Evolutionary conservation across 75 land plant genomes (phyloP), one percentile per base, ranked within the genome.

Genomic region (Selaginella tamariscina): DNA sequence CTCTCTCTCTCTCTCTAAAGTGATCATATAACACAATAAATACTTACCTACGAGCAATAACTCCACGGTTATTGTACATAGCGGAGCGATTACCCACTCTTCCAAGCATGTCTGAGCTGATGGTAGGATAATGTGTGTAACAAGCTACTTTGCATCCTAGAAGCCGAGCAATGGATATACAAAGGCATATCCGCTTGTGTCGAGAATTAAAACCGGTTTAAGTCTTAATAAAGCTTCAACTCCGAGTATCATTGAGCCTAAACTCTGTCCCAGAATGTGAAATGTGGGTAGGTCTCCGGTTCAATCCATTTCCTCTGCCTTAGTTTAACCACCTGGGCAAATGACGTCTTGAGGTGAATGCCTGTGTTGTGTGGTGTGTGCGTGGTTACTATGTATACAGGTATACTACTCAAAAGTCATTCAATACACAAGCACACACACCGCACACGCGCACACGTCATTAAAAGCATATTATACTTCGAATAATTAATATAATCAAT

Each of bases 61-160:
- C 69, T 49, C 68, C 65, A 70, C 83, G 69, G 66, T 95, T 95
- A 74, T 95, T 95, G 69, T 91, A 95, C 78, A 84, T 80, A 8
- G 87, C 82, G 56, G 71, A 77, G 9, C 83, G 74, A 1, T 62
- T 72, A 39, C 70, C 79, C 67, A 95, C 97, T 65, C 97, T 84
- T 30, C 86, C 78, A 39, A 95, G 63, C 99, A 95, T 95, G 56
- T 95, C 97, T 30, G 82, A 79, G 69, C 99, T 95, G 69, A 95
- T 88, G 13, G 99, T 95, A 15, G 99, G 99, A 65, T 95, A 95
- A 74, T 95, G 99, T 1, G 99, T 95, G 70, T 95, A 95, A 73
- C 92, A 87, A 32, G 86, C 74, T 27, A 95, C 89, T 72, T 75
- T 82, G 71, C 97, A 95, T n/a, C 99, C 99, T 79, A 88, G 86